phyloP scores from a whole-genome alignment of 1,284 basidiomycete species.

The Rhodotorula sp. region DNA sequence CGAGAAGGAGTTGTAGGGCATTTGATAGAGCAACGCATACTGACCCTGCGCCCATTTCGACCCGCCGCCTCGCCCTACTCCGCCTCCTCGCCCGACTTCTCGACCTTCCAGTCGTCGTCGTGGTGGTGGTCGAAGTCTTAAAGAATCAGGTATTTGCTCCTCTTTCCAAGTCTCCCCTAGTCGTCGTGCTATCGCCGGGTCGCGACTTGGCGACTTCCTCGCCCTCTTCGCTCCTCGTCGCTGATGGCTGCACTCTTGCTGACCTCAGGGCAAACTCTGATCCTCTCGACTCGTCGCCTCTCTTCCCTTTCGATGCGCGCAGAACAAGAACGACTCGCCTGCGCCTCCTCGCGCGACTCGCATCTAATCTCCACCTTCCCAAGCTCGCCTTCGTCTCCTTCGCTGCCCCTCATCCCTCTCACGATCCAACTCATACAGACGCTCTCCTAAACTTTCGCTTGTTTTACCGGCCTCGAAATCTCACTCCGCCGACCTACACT shows the following conservation, averaged over 20 bases:
- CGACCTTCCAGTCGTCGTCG: slow-evolving; percentile 8
- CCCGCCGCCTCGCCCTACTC: background rate
- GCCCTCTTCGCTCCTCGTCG: no score
- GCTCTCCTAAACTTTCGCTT: background rate
- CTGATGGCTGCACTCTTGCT: background rate
- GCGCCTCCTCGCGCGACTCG: background rate
- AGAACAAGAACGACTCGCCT: slow-evolving; percentile 2
- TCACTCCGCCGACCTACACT: background rate
- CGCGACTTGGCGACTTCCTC: no score
- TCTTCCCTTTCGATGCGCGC: background rate
- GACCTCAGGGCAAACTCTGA: slow-evolving; percentile 3
- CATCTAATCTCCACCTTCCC: background rate
- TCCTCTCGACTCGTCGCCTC: background rate
- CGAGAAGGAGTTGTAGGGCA: no score
- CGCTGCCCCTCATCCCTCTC: background rate
- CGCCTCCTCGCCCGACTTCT: no score
- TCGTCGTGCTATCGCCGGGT: no score
- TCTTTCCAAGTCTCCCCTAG: no score
- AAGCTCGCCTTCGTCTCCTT: background rate
- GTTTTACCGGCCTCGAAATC: no score
- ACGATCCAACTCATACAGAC: background rate
- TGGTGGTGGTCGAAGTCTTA: slow-evolving; percentile 20
- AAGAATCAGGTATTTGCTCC: slow-evolving; percentile 7
- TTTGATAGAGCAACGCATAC: background rate
- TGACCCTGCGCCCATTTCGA: background rate